Evolutionary conservation across 2,329 filamentous ascomycete species (phyloP), one percentile per base, ranked within the genome.

Genomic region (Podosphaera fusca): DNA sequence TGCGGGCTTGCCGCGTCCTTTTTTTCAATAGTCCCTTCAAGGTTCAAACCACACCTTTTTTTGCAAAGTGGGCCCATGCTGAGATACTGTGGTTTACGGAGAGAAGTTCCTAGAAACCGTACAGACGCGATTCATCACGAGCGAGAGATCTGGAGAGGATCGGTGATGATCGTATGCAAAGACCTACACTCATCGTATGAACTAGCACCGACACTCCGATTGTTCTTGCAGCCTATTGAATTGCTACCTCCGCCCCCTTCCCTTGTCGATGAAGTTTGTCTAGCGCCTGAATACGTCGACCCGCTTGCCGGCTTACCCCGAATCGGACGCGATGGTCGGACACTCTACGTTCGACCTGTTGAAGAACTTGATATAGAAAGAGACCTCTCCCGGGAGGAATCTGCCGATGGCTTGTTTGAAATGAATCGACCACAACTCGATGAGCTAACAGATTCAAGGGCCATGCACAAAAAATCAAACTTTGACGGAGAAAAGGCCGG

Each of bases 151-250:
- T 98, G 92, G 92, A 80, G 89, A 67, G 92, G 92, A 4, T 94
- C 81, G 59, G 77, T 96, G 58, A 88, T 98, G 87, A 95, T 98
- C 64, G 88, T 98, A 30, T 96, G 92, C 0, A 77, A 81, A 56
- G 90, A 98, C 65, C 76, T 79, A 1, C 78, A 84, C 46, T 96
- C 90, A 1, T 85, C 84, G 0, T 95, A 95, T 65, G 79, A 82
- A 50, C 81, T 87, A 53, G 77, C 77, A n/a, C 92, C 92, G 3
- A 85, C 78, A 0, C 72, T 98, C 61, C 79, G 89, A 49, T 70
- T 98, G 3, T 98, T 96, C 67, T 81, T 84, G 5, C 89, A 95
- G 66, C 84, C 87, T 1, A 84, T 90, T 68, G 84, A 89, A 60
- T 72, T 95, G 21, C 72, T 94, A 1, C 84, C 86, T 5, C 84